Evolutionary conservation across 2,329 filamentous ascomycete species (phyloP), one percentile per base, ranked within the genome.

Genomic region (Scopulariopsis brevicaulis): DNA sequence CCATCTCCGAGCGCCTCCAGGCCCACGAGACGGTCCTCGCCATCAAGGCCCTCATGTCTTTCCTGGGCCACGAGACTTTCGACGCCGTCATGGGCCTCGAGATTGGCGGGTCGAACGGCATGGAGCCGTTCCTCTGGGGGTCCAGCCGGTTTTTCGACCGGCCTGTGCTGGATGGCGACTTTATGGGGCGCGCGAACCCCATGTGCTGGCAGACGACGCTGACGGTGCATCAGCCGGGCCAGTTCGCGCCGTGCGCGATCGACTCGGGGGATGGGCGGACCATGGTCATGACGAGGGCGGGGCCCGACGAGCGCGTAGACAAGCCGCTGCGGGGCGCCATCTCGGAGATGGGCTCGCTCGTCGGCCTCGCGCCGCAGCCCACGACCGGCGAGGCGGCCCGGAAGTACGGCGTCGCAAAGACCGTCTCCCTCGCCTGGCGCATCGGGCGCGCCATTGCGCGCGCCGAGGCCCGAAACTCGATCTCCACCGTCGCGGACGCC

Each of bases 41-140:
- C 40, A 15, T 43, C 18, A 15, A 43, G 37, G 40, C 40, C 2
- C 14, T 46, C 3, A n/a, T 18, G 40, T 62, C 81, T 85, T 65
- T 80, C 63, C 69, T 76, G 48, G 67, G 80, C 54, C 71, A 77
- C 2, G 78, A 35, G 70, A 77, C 54, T 69, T 73, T 50, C 65
- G 15, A n/a, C 65, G 66, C 1, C 75, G 79, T 20, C 78, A 82
- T 43, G 78, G 85, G 60, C 81, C 86, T 86, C 14, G 84, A 87
- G 63, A 84, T 87, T 57, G 84, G 85, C 20, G 84, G 85, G 6
- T 77, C 77, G 5, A 87, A 87, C 62, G 83, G 84, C 1, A 70
- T 86, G 8, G 77, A 82, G 61, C 76, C 78, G 12, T 71, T 85
- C 68, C 73, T 83, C 4, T 67, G 84, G 6, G 81, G 81, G 4